These are phyloP conservation scores for Vigna angularis DNA, from an alignment of 306 rosid species.

Conservation along the genomic window DNA sequence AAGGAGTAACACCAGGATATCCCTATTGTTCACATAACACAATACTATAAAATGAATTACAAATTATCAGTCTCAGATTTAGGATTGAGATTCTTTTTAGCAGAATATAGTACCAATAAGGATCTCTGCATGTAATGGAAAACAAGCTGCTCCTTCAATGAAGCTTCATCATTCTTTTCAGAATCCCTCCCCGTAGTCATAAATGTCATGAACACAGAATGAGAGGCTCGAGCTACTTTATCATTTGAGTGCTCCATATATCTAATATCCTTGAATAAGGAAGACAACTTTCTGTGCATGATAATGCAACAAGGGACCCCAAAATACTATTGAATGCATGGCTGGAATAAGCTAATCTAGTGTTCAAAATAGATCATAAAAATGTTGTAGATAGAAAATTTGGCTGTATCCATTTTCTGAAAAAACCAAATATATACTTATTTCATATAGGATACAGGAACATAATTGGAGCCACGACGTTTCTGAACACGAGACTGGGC, in stretches of 20 bases:
- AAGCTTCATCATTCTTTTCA: conserved; percentile 54
- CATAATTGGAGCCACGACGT: conserved; percentile 74
- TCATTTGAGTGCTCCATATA: conserved; percentile 86
- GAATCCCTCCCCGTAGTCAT: conserved; percentile 73
- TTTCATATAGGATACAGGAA: conserved; percentile 86
- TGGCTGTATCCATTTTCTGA: neutral
- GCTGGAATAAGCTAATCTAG: neutral
- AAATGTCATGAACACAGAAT: conserved; percentile 75
- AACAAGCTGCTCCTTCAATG: conserved; percentile 87
- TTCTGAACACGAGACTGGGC: conserved; percentile 67
- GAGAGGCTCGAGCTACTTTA: conserved; percentile 85
- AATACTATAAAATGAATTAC: conserved; percentile 25
- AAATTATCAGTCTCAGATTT: conserved; percentile 23
- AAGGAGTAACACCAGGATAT: conserved; percentile 88
- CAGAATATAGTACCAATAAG: conserved; percentile 61
- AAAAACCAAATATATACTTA: conserved; percentile 7
- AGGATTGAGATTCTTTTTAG: conserved; percentile 26
- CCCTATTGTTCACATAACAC: conserved; percentile 59
- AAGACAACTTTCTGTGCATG: conserved; percentile 36
- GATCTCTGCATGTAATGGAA: conserved; percentile 85
- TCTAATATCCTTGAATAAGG: conserved; percentile 67
- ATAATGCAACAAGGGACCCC: conserved; percentile 22
- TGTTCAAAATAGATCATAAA: conserved; percentile 19
- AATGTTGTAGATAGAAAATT: conserved; percentile 7
- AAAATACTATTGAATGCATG: conserved; percentile 33